phyloP scores from a whole-genome alignment of 2,329 filamentous ascomycete species.

The Ophiostoma populinum region DNA sequence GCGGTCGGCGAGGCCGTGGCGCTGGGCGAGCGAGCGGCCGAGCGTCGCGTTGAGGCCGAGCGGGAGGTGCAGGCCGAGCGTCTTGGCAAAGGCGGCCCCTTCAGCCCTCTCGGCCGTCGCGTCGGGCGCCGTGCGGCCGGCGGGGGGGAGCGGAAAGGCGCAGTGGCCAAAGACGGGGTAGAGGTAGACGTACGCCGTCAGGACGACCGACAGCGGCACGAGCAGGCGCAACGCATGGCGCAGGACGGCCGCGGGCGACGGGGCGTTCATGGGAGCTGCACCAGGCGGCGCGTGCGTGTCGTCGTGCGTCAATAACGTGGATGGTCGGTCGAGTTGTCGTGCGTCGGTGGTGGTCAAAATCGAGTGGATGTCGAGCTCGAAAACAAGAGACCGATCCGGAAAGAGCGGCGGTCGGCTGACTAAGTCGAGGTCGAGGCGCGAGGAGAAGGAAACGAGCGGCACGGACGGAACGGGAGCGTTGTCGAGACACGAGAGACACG shows the following conservation, averaged over 20 bases:
- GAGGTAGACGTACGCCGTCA: constrained; percentile 67
- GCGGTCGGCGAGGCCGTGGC: constrained; percentile 12
- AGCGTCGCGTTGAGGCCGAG: background rate
- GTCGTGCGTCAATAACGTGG: too few species aligned
- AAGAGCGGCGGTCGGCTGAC: too few species aligned
- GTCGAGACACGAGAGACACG: too few species aligned
- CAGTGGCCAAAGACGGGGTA: constrained; percentile 72
- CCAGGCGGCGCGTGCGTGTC: too few species aligned
- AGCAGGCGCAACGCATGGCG: constrained; percentile 39
- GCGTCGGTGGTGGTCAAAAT: too few species aligned
- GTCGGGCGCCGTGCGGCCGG: constrained; percentile 5
- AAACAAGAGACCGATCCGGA: too few species aligned
- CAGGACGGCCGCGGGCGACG: constrained; percentile 19
- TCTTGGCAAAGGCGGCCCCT: constrained; percentile 21
- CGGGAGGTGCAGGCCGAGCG: constrained; percentile 21
- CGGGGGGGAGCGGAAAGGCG: constrained; percentile 48
- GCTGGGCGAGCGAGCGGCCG: constrained; percentile 4
- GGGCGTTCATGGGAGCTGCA: background rate
- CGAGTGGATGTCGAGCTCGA: too few species aligned
- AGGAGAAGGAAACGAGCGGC: too few species aligned
- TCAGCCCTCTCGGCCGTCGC: background rate
- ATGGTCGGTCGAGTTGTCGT: too few species aligned
- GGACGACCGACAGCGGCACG: constrained; percentile 49
- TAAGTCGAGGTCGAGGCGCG: too few species aligned
- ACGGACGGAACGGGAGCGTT: too few species aligned